Conservation (phyloP, 2,329 filamentous ascomycete genomes). For the Colletotrichum sidae region DNA sequence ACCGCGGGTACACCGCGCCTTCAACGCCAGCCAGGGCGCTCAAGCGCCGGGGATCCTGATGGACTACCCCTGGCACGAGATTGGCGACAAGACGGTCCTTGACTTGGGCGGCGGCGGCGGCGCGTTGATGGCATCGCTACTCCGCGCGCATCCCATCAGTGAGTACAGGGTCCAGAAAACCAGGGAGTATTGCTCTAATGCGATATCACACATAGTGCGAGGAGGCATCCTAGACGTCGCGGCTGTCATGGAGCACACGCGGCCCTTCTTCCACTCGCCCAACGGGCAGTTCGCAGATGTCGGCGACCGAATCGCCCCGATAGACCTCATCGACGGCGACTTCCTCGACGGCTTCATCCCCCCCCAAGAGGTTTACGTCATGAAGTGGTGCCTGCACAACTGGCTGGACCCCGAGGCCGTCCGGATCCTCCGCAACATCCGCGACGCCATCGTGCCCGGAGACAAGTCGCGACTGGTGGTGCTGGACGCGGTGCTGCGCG, state of each 20-base stretch:
- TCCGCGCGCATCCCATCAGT: constrained; percentile 42
- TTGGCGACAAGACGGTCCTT: constrained; percentile 46
- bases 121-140: constrained; percentile 48
- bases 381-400: constrained; percentile 57
- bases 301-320: constrained; percentile 40
- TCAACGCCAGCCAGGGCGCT: constrained; percentile 51
- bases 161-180: neutral
- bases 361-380: constrained; percentile 43
- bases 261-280: constrained; percentile 41
- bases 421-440: constrained; percentile 44
- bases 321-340: constrained; percentile 50
- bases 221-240: constrained; percentile 51
- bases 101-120: constrained; percentile 56
- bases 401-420: constrained; percentile 50
- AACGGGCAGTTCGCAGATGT: constrained; percentile 46
- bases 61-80: constrained; percentile 55
- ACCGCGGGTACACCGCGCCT: constrained; percentile 48
- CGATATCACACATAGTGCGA: constrained; percentile 39
- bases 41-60: constrained; percentile 52
- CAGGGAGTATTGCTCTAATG: no score
- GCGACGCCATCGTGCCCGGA: constrained; percentile 43
- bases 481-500: constrained; percentile 50
- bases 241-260: constrained; percentile 47
- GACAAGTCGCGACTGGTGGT: constrained; percentile 48
- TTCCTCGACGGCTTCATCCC: constrained; percentile 50